Evolutionary conservation across 306 rosid genomes (phyloP).

Genomic region (Biancaea sappan): DNA sequence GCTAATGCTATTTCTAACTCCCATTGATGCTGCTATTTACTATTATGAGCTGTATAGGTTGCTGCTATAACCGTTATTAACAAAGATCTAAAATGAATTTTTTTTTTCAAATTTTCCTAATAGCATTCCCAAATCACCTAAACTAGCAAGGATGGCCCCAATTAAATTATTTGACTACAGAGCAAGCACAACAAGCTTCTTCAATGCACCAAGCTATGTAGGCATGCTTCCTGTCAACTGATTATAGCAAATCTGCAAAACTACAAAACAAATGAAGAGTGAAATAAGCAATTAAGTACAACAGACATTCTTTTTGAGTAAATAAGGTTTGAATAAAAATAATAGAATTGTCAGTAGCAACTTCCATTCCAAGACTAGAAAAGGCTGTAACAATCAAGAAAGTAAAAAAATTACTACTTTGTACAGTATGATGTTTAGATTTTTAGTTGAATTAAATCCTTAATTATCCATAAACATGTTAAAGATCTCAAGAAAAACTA

Average conservation of each 20-base stretch:
- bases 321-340: neutral
- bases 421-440: neutral
- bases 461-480: neutral
- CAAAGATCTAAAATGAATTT: no score
- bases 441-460: neutral
- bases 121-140: slow-evolving; percentile 57
- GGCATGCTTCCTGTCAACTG: slow-evolving; percentile 74
- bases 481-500: neutral
- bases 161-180: slow-evolving; percentile 60
- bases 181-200: slow-evolving; percentile 64
- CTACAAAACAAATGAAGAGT: slow-evolving; percentile 45
- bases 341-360: neutral
- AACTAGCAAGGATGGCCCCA: slow-evolving; percentile 77
- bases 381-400: neutral
- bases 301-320: slow-evolving; percentile 5
- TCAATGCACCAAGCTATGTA: slow-evolving; percentile 57
- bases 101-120: no score
- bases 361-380: neutral
- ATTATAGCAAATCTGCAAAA: slow-evolving; percentile 81
- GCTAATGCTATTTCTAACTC: no score
- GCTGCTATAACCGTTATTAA: no score
- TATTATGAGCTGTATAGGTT: no score
- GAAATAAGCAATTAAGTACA: slow-evolving; percentile 39
- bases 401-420: neutral
- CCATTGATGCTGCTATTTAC: no score